Evolutionary conservation across 208 protist genomes (phyloP), one percentile per base, ranked within the genome.

Genomic region (Trichomonas gallinae): DNA sequence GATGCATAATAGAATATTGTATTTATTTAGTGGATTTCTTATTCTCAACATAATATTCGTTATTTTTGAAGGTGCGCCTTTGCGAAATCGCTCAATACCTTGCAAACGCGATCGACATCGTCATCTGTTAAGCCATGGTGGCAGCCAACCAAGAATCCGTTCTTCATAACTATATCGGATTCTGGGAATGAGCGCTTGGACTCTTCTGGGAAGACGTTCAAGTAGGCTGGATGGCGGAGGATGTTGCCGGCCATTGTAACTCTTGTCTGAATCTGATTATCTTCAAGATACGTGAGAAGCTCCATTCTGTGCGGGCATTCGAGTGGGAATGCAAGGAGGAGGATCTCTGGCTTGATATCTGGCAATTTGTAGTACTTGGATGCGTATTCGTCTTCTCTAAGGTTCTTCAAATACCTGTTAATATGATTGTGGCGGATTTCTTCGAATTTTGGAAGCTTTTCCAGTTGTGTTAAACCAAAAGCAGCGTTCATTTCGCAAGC

Each of bases 171-270:
- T 26, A 42, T 21, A 88, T 93, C 96, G 34, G 36, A 4, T 21
- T 48, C 87, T 44, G 87, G 87, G 44, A 51, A 93, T 51, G 44
- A 48, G 2, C 8, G 34, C 9, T 93, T 49, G 21, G 58, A 38
- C 48, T 89, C 85, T n/a, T 97, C 97, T 63, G 46, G 26, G 34
- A 96, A 91, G 17, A 38, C 1, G 0, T 97, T 96, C 36, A 23
- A 6, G 96, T 97, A 97, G 31, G 96, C 96, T 83, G 97, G 97
- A 63, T 97, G 97, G 9, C 97, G 17, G 13, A 96, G 40, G 26
- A 97, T 96, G 97, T 97, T 97, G 15, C 97, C 97, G 13, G 97
- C 96, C 82, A 97, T 97, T 96, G 46, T 97, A 51, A 97, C 97
- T 48, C 97, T 34, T 44, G 97, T 97, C 72, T 97, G 97, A 10